Base-by-base conservation (phyloP, 202 grass and related monocot species). In the Elaeis oleifera region DNA sequence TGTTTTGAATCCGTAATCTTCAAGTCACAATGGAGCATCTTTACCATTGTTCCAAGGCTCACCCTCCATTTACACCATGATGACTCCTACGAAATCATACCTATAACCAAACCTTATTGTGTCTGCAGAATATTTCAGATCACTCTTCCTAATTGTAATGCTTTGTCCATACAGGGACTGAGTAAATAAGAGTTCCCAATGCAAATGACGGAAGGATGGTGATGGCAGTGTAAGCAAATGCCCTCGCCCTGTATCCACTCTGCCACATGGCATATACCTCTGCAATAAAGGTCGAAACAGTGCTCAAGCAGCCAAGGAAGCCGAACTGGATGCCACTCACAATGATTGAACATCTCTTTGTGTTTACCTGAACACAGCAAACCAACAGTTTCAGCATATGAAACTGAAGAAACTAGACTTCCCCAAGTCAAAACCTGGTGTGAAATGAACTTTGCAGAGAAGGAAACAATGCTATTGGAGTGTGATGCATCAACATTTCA, bases 281-380 rank as follows among this genome's bases (percentile, higher is more conserved):
- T 60, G 92, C 87, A 59, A 75, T 82, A 67, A 97, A 91, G 73
- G 92, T 96, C 48, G 92, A 96, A n/a, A 96, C 87, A 17, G 84
- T 96, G 71, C 92, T 96, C 77, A 96, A 53, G 61, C 92, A 97
- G 44, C 92, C 87, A 16, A 89, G 84, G 65, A 91, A 89, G 21
- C 92, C 88, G 1, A 97, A 56, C 36, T 90, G 73, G 65, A 86
- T 56, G 3, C 76, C 79, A 68, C 74, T 83, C 73, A 83, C 54
- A 75, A 86, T 62, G 58, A 22, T 23, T 23, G 68, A 11, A 0
- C 70, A 65, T 61, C 23, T 52, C 36, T 71, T 54, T 66, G 87
- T 86, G 79, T 86, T 63, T 44, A 83, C 82, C 82, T 85, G 53
- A 20, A 6, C 7, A 50, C 13, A 64, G 0, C 1, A 23, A 36